Percentiles rank a stretch among this genome's conserved stretches.
phyloP scores from a whole-genome alignment of 257 asterid genomes.

The Salvia miltiorrhiza region DNA sequence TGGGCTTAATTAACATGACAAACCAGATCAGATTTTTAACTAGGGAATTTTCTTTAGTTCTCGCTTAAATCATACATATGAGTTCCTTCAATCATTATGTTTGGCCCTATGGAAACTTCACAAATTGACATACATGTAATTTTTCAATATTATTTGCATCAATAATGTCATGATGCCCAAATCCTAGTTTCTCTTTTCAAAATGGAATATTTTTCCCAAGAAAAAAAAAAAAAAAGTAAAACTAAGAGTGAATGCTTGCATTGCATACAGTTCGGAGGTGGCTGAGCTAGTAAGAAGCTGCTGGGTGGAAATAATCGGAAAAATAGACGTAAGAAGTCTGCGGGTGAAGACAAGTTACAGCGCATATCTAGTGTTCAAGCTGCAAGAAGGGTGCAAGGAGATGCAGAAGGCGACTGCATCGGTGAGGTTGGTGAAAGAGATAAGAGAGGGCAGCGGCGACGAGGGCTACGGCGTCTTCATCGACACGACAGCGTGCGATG shows the following conservation, averaged over 20 bases:
- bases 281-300: background rate
- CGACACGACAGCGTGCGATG: background rate
- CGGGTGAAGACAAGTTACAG: background rate
- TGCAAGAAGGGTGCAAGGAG: background rate
- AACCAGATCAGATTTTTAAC: too few relatives aligned
- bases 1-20: too few relatives aligned
- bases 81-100: too few relatives aligned
- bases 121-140: too few relatives aligned
- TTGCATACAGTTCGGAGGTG: conserved; percentile 15
- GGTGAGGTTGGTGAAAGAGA: conserved; percentile 1
- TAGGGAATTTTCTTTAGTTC: too few relatives aligned
- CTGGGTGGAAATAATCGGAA: conserved; percentile 13
- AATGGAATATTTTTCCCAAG: too few relatives aligned
- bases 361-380: conserved; percentile 13
- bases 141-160: too few relatives aligned
- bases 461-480: conserved; percentile 7
- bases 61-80: too few relatives aligned
- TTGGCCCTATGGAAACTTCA: too few relatives aligned
- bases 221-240: too few relatives aligned
- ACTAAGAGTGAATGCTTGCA: too few relatives aligned
- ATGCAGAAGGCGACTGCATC: conserved; percentile 8
- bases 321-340: background rate
- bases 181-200: too few relatives aligned
- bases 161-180: background rate
- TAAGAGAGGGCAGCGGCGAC: background rate